Evolutionary conservation across 352 stramenopile species (phyloP).

Genomic region (Globisporangium takayamanum): DNA sequence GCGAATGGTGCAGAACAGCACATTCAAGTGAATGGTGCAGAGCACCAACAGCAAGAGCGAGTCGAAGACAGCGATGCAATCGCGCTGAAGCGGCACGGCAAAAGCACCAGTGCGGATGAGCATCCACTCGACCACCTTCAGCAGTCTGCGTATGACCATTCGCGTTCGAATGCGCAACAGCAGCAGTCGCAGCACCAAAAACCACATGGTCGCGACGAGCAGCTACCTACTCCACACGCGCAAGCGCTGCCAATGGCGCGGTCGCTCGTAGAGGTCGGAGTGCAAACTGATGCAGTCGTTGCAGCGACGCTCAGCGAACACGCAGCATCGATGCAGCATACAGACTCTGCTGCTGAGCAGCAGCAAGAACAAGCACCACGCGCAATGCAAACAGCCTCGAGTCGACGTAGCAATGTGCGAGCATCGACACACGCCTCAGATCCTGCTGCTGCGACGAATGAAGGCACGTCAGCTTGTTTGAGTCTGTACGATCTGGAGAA

Average conservation of each 20-base stretch:
- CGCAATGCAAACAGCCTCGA: not conserved
- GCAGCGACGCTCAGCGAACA: not conserved
- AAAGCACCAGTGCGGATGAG: not conserved
- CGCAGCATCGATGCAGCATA: too few relatives aligned
- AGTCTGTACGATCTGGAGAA: conserved; percentile 42
- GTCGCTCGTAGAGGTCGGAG: conserved; percentile 6
- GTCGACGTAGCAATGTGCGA: not conserved
- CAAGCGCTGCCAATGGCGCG: not conserved
- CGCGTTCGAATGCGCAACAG: not conserved
- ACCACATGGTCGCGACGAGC: not conserved
- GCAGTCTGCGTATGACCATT: too few relatives aligned
- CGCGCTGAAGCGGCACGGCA: not conserved
- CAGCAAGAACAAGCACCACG: too few relatives aligned
- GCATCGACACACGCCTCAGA: not conserved
- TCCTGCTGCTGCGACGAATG: not conserved
- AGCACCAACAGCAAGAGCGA: conserved; percentile 1
- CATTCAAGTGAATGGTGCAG: not conserved
- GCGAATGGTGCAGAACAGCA: not conserved
- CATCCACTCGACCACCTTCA: not conserved
- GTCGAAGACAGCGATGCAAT: not conserved
- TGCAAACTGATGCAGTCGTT: conserved; percentile 6
- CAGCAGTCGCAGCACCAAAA: not conserved
- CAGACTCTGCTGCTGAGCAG: not conserved
- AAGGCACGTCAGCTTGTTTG: conserved; percentile 21
- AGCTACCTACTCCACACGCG: not conserved